Evolutionary conservation across 805 yeast genomes (phyloP).

Genomic region (Monosporozyma yasuniensis): DNA sequence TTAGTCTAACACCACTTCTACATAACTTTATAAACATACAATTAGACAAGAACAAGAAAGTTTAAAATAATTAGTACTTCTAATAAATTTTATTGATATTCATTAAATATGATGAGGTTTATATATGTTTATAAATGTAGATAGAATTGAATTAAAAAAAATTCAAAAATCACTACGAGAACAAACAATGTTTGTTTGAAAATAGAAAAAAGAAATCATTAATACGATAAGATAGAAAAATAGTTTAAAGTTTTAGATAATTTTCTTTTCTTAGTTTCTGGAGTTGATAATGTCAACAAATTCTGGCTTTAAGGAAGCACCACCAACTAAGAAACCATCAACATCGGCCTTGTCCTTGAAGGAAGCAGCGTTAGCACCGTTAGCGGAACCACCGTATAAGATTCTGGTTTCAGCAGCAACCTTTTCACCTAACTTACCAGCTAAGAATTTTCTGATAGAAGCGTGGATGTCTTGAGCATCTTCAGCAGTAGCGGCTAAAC

Average conservation of each 20-base stretch:
- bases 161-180: neutral
- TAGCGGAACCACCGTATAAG: conserved; percentile 97
- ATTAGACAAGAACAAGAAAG: neutral
- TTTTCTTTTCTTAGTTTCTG: conserved; percentile 44
- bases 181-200: neutral
- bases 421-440: conserved; percentile 63
- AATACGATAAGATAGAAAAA: neutral
- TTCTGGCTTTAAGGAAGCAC: conserved; percentile 98
- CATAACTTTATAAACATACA: neutral
- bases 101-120: neutral
- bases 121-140: neutral
- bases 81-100: neutral
- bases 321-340: conserved; percentile 98
- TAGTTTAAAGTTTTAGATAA: conserved; percentile 1
- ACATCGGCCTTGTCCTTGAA: conserved; percentile 90
- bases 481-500: conserved; percentile 96
- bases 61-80: neutral
- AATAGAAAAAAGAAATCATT: conserved; percentile 1
- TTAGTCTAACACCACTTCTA: conserved; percentile 39
- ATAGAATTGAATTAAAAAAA: neutral
- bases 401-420: conserved; percentile 78
- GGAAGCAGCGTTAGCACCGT: conserved; percentile 82
- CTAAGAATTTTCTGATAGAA: conserved; percentile 76
- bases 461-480: conserved; percentile 96
- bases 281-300: conserved; percentile 92